Percentiles rank a stretch among this genome's conserved stretches.
Conservation (phyloP, 1,284 basidiomycete species). For the Porodaedalea pini region DNA sequence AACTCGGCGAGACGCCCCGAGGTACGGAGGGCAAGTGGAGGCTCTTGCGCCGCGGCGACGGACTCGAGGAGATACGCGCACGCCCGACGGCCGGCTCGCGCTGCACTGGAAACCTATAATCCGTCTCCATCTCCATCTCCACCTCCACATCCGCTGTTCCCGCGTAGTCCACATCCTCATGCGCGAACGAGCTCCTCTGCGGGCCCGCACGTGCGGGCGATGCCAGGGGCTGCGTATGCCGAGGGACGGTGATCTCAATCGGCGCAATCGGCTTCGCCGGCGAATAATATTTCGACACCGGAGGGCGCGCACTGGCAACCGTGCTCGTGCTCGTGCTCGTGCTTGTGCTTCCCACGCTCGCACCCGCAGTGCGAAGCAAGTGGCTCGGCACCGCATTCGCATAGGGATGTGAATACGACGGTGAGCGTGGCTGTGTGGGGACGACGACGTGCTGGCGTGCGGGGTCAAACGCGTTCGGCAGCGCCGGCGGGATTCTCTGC, state of each 20-base stretch:
- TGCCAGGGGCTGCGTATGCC: background rate
- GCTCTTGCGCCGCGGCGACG: background rate
- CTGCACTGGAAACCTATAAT: background rate
- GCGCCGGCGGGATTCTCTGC: background rate
- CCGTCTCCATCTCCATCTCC: background rate
- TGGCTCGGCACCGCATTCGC: constrained; percentile 4
- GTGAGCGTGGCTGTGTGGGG: background rate
- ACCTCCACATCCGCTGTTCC: background rate
- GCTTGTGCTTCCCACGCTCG: too few species aligned
- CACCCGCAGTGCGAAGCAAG: background rate
- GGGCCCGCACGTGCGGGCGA: background rate
- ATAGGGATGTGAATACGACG: constrained; percentile 14
- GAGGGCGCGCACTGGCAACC: background rate
- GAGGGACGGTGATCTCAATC: background rate
- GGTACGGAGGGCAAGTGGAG: background rate
- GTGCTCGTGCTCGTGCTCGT: background rate
- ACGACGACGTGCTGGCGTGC: background rate
- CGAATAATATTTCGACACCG: constrained; percentile 1
- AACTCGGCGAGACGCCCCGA: background rate
- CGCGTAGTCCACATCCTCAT: background rate
- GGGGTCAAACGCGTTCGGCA: constrained; percentile 15
- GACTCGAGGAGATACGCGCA: background rate
- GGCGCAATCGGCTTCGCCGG: constrained; percentile 1
- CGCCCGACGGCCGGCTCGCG: background rate
- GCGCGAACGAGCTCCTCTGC: too few species aligned